Percentiles rank a stretch among this genome's conserved stretches.
phyloP scores from a whole-genome alignment of 106 monocot genomes.

The Gastrodia elata region DNA sequence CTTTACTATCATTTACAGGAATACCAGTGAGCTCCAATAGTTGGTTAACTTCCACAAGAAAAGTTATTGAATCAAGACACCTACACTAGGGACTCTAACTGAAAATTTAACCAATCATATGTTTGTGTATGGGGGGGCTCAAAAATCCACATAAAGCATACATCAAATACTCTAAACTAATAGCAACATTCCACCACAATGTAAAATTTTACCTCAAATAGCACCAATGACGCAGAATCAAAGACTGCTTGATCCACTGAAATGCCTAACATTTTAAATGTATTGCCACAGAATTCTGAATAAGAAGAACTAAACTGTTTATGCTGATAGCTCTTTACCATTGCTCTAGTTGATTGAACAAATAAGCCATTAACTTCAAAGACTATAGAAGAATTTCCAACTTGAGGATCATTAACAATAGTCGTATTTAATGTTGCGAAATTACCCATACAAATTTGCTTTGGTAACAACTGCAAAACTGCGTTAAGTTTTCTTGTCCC shows the following conservation, averaged over 20 bases:
- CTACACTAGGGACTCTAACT: background rate
- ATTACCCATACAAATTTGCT: conserved; percentile 50
- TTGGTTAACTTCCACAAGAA: background rate
- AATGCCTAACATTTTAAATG: conserved; percentile 65
- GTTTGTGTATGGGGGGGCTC: background rate
- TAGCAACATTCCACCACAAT: background rate
- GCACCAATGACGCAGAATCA: conserved; percentile 49
- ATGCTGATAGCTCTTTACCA: conserved; percentile 7
- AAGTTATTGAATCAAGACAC: background rate
- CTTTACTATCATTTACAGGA: background rate
- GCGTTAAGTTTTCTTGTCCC: conserved; percentile 59
- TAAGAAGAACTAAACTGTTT: conserved; percentile 15
- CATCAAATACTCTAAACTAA: background rate
- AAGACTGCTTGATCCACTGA: conserved; percentile 68
- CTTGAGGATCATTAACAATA: conserved; percentile 55
- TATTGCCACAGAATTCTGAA: conserved; percentile 36
- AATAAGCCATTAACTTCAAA: conserved; percentile 80
- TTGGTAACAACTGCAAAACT: conserved; percentile 63
- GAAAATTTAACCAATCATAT: background rate
- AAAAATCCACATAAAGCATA: background rate
- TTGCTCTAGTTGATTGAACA: conserved; percentile 20
- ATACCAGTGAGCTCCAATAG: background rate
- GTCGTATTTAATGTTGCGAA: conserved; percentile 71
- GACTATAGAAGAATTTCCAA: conserved; percentile 57
- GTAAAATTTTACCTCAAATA: conserved; percentile 56